Base-by-base conservation (phyloP, 2,329 filamentous ascomycete species). In the Akanthomyces muscarius region DNA sequence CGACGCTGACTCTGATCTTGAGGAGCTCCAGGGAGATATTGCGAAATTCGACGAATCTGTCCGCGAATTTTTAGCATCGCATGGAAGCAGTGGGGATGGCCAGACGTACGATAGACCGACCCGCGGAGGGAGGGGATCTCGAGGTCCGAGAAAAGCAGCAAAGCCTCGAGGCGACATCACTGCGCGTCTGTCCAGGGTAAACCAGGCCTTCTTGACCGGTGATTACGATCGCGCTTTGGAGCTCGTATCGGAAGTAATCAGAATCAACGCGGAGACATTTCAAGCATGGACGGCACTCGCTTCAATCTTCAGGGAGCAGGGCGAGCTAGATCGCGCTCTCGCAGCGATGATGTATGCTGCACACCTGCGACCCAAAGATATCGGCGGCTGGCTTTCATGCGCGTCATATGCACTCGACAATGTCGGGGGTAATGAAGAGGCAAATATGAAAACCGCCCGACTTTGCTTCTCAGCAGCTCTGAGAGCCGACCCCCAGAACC, bases 81-180 rank as follows among this genome's bases (percentile, higher is more conserved):
- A 79, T 55, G 71, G 70, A 23, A 74, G 71, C 58, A 68, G 69
- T 21, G 55, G 63, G 44, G 66, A 69, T 21, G 36, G 21, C 4
- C 48, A 54, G 14, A 21, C 48, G n/a, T 58, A 65, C 8, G 63
- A 68, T 5, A 63, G 64, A 21, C 64, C 67, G 4, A 38, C 33
- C 21, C 68, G 70, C 14, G 66, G 70, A 30, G 71, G 69, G 21
- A 69, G 70, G 61, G 70, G 76, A 33, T 63, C 72, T 52, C 73
- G 78, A 16, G 83, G 83, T 7, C 83, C 82, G 30, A 78, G 83
- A 21, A 86, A 87, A 71, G 83, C 86, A 28, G 86, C 85, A 10
- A 88, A 90, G 71, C 88, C 87, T 18, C 85, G 87, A 51, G 86
- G 83, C 47, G 87, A 92, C 68, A 90, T 92, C 72, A 91, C 88